A percentile compares a stretch with the other conserved stretches of the same genome.
Conservation (phyloP, 129 eudicot species). For the Artemisia argyi region DNA sequence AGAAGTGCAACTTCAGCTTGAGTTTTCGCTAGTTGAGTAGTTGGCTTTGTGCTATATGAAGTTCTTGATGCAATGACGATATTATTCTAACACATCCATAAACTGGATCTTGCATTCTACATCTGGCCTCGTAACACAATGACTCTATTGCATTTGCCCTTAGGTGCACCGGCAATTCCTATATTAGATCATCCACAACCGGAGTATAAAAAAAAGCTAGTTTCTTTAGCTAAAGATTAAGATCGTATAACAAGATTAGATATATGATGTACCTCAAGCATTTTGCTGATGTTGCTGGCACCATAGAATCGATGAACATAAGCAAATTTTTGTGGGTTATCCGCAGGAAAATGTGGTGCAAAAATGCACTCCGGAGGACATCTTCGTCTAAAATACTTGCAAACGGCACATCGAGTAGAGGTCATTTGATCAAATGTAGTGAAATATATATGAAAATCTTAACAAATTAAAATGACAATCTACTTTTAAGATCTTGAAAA, state of each 20-base stretch:
- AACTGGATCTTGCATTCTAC: slow-evolving; percentile 46
- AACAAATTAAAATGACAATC: neutral
- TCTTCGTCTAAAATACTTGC: slow-evolving; percentile 51
- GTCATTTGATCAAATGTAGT: slow-evolving; percentile 14
- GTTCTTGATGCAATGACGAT: too few species aligned
- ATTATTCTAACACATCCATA: too few species aligned
- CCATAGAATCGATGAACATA: slow-evolving; percentile 48
- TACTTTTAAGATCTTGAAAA: slow-evolving; percentile 16
- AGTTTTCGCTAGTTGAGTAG: too few species aligned
- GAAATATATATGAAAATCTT: slow-evolving; percentile 5
- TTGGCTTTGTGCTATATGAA: too few species aligned
- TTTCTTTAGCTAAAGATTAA: neutral
- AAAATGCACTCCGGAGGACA: slow-evolving; percentile 48
- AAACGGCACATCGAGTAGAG: slow-evolving; percentile 43
- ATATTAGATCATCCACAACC: neutral
- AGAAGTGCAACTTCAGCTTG: too few species aligned
- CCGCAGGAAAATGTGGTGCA: slow-evolving; percentile 40
- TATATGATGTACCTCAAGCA: slow-evolving; percentile 38
- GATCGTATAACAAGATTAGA: slow-evolving; percentile 3
- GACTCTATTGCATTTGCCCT: slow-evolving; percentile 34
- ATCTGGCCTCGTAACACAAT: slow-evolving; percentile 43
- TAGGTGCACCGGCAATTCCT: slow-evolving; percentile 35
- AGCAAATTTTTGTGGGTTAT: slow-evolving; percentile 42
- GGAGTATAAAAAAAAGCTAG: neutral
- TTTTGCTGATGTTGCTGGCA: slow-evolving; percentile 42